Conservation (phyloP, 2,329 filamentous ascomycete species). For the Endothia cerciana region DNA sequence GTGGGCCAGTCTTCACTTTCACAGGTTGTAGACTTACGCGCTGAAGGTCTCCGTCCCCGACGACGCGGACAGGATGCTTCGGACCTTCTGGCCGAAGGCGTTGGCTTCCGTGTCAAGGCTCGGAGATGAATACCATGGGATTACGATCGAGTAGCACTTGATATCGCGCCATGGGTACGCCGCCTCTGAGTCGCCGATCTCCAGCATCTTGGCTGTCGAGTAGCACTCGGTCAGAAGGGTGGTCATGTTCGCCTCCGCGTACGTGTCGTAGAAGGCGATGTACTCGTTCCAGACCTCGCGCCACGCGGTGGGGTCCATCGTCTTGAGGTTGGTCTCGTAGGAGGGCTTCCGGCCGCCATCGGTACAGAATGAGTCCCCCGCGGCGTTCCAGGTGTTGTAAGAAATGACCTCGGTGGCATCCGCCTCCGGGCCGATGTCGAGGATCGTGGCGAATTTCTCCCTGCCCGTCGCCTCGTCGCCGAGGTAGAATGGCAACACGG, state of each 20-base stretch:
- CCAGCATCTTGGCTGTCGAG: slow-evolving; percentile 38
- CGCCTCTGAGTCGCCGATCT: slow-evolving; percentile 31
- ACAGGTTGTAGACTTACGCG: slow-evolving; percentile 14
- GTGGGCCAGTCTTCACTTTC: not conserved
- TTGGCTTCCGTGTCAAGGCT: slow-evolving; percentile 41
- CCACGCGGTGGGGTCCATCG: slow-evolving; percentile 43
- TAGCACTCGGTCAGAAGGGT: slow-evolving; percentile 44
- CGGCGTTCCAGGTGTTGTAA: slow-evolving; percentile 46
- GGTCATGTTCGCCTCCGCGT: slow-evolving; percentile 36
- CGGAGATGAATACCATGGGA: slow-evolving; percentile 45
- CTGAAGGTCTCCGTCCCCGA: slow-evolving; percentile 5
- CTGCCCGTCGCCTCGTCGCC: slow-evolving; percentile 39
- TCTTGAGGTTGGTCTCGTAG: slow-evolving; percentile 40
- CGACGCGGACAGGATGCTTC: slow-evolving; percentile 33
- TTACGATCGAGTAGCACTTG: slow-evolving; percentile 42
- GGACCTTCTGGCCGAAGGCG: slow-evolving; percentile 38
- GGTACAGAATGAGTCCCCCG: slow-evolving; percentile 41
- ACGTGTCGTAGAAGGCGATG: slow-evolving; percentile 40
- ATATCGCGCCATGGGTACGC: slow-evolving; percentile 41
- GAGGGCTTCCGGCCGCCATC: slow-evolving; percentile 45
- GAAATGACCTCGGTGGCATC: slow-evolving; percentile 36
- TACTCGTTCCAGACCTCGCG: slow-evolving; percentile 44
- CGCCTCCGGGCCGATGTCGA: slow-evolving; percentile 38
- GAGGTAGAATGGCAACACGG: slow-evolving; percentile 30
- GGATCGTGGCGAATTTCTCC: slow-evolving; percentile 41